Conservation (phyloP, 495 filamentous ascomycete species). For the Mycothermus thermophilus region DNA sequence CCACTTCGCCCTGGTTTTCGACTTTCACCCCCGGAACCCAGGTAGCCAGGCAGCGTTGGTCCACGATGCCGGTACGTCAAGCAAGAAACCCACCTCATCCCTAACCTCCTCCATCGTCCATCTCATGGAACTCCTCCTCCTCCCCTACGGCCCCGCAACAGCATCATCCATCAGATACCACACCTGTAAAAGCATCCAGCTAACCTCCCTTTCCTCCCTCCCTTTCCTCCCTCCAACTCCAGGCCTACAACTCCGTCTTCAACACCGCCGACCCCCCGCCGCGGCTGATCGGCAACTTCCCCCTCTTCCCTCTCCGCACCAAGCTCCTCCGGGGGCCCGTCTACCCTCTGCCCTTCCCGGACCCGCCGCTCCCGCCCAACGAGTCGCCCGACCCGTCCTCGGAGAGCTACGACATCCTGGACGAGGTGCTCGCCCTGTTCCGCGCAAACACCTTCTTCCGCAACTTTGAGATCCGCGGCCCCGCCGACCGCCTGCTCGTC, state of each 20-base stretch:
- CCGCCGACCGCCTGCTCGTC: slow-evolving; percentile 85
- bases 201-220: not conserved
- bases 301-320: slow-evolving; percentile 85
- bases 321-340: slow-evolving; percentile 83
- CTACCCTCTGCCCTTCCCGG: slow-evolving; percentile 52
- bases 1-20: too few species aligned
- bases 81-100: too few species aligned
- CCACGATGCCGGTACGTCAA: slow-evolving; percentile 18
- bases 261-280: slow-evolving; percentile 50
- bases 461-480: slow-evolving; percentile 98
- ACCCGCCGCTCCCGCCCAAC: slow-evolving; percentile 51
- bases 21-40: slow-evolving; percentile 1
- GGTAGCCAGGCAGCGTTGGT: slow-evolving; percentile 2
- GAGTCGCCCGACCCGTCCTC: slow-evolving; percentile 66
- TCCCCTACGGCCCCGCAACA: too few species aligned
- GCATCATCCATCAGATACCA: too few species aligned
- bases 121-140: too few species aligned
- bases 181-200: too few species aligned
- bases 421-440: slow-evolving; percentile 86
- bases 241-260: slow-evolving; percentile 94
- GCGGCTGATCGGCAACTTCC: slow-evolving; percentile 65
- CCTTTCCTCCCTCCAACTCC: slow-evolving; percentile 1
- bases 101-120: not conserved
- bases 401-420: slow-evolving; percentile 85
- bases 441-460: slow-evolving; percentile 97